Percentiles rank a stretch among this genome's conserved stretches.
Evolutionary conservation across 371 early-diverging fungal genomes (phyloP).

Genomic region (Entomophthora muscae): DNA sequence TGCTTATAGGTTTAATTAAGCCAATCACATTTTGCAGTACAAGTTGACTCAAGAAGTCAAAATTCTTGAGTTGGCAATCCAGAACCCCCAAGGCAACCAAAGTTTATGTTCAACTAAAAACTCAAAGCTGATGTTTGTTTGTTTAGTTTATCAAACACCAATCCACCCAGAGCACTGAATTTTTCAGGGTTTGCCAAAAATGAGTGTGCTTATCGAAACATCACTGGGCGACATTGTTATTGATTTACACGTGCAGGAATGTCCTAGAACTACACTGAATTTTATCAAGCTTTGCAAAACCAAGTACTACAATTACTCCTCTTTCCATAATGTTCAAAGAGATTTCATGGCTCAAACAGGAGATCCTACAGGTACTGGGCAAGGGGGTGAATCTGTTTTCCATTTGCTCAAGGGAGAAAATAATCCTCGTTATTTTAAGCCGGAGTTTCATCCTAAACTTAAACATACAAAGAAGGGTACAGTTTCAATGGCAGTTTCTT

Average conservation of each 20-base stretch:
- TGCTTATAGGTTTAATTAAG: too few species aligned
- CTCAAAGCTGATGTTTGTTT: too few species aligned
- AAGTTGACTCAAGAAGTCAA: too few species aligned
- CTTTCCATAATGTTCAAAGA: constrained; percentile 73
- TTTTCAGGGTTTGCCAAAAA: not conserved
- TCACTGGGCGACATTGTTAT: constrained; percentile 87
- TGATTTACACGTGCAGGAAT: constrained; percentile 61
- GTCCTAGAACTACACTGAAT: constrained; percentile 60
- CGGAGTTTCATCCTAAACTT: constrained; percentile 69
- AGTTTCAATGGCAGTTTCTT: constrained; percentile 67
- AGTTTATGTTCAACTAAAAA: too few species aligned
- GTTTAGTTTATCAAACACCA: too few species aligned
- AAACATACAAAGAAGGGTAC: constrained; percentile 68
- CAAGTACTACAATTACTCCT: constrained; percentile 82
- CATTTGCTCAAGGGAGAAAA: constrained; percentile 29
- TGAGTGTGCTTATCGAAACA: constrained; percentile 72
- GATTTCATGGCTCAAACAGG: constrained; percentile 80
- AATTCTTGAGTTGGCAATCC: too few species aligned
- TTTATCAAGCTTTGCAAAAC: constrained; percentile 88
- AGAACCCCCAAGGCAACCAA: too few species aligned
- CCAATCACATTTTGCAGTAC: too few species aligned
- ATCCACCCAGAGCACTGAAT: not conserved
- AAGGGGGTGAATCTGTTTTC: constrained; percentile 63
- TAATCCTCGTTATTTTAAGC: constrained; percentile 43
- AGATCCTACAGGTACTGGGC: constrained; percentile 65